Evolutionary conservation across 2,329 filamentous ascomycete genomes (phyloP).

Genomic region (Cordyceps cateniannulata): DNA sequence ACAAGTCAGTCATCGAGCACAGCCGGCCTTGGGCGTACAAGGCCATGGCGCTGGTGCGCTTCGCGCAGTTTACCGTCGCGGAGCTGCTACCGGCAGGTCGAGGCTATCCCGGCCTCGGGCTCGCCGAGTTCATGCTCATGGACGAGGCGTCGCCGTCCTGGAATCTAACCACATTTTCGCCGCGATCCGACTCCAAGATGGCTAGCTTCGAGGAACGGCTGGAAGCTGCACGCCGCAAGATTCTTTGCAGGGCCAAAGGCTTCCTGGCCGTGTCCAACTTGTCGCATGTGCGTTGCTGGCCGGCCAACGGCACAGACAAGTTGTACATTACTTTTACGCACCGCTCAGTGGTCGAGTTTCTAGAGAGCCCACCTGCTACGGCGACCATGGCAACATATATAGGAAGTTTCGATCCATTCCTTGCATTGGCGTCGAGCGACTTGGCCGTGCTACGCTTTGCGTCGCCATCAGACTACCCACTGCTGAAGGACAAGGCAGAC

Average conservation of each 20-base stretch:
- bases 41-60: not conserved
- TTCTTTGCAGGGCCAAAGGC: not conserved
- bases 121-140: not conserved
- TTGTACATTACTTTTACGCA: slow-evolving; percentile 2
- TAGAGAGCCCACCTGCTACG: not conserved
- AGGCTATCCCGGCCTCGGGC: not conserved
- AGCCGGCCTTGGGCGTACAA: slow-evolving; percentile 5
- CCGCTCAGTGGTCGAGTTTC: slow-evolving; percentile 5
- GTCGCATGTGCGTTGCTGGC: not conserved
- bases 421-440: not conserved
- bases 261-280: not conserved
- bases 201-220: not conserved
- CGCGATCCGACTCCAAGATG: not conserved
- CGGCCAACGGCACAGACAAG: not conserved
- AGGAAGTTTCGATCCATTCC: not conserved
- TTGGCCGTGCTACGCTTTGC: not conserved
- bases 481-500: not conserved
- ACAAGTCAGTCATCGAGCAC: not conserved
- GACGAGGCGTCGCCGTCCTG: slow-evolving; percentile 2
- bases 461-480: not conserved
- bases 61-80: not conserved
- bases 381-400: not conserved
- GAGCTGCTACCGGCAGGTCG: not conserved
- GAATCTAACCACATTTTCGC: slow-evolving; percentile 2
- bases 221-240: not conserved